Conservation (phyloP, 345 rosid species). For the Gossypium sturtianum region DNA sequence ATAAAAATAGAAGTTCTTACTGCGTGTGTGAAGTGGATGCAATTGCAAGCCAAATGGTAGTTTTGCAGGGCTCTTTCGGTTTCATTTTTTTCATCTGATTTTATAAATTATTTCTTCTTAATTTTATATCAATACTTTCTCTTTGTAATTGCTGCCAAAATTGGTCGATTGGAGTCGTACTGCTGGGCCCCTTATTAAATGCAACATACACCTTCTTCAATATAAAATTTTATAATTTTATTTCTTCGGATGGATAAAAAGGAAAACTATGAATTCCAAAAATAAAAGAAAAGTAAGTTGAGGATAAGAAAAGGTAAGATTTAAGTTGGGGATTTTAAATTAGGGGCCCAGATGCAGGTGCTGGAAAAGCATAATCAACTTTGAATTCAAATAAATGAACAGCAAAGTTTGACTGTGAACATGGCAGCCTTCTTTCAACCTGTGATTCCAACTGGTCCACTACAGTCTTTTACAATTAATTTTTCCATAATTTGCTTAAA, state of each 20-base stretch:
- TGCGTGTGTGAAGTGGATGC: not conserved
- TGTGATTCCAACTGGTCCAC: not conserved
- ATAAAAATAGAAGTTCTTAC: not conserved
- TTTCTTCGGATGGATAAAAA: no score
- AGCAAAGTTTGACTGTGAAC: constrained; percentile 1
- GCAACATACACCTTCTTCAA: no score
- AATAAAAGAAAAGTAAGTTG: not conserved
- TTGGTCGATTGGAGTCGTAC: not conserved
- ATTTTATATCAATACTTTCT: no score
- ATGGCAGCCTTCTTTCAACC: not conserved
- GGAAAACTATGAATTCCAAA: no score
- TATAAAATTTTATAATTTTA: no score
- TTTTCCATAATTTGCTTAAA: not conserved
- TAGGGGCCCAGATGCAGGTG: not conserved
- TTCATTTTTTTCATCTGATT: no score
- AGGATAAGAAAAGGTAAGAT: not conserved
- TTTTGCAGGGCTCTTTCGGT: not conserved
- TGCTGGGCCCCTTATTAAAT: no score
- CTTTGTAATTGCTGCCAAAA: not conserved
- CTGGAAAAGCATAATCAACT: not conserved
- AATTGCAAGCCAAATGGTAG: not conserved
- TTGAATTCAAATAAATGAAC: constrained; percentile 4
- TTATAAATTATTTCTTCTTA: no score
- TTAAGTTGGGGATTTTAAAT: not conserved
- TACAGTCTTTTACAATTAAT: not conserved